Evolutionary conservation across 2,329 filamentous ascomycete genomes (phyloP).

Genomic region (Monosporascus ibericus): DNA sequence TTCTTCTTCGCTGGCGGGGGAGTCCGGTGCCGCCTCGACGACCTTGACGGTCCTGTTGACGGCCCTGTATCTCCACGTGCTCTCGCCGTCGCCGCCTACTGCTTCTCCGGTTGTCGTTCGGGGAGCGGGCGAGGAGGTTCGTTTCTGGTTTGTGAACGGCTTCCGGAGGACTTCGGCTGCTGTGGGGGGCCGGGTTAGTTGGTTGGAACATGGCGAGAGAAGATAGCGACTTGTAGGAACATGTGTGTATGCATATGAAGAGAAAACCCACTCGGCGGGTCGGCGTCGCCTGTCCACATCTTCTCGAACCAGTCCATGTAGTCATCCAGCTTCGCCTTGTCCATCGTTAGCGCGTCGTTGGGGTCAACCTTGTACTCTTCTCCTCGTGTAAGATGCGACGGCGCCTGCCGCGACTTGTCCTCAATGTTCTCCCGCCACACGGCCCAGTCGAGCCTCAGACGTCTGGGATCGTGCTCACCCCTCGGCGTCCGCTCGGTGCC

Average conservation of each 20-base stretch:
- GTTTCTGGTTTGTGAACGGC: conserved; percentile 15
- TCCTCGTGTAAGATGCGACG: conserved; percentile 14
- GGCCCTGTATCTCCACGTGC: conserved; percentile 13
- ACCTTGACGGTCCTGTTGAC: conserved; percentile 12
- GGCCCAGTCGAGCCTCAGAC: conserved; percentile 64
- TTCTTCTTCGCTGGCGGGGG: conserved; percentile 6
- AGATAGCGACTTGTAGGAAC: background rate
- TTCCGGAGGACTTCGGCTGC: conserved; percentile 18
- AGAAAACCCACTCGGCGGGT: conserved; percentile 29
- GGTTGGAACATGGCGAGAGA: background rate
- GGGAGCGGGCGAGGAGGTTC: conserved; percentile 1
- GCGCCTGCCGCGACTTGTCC: conserved; percentile 16
- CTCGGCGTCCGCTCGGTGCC: conserved; percentile 42
- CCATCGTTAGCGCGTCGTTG: conserved; percentile 39
- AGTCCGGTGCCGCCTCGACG: conserved; percentile 4
- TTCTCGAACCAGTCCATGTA: conserved; percentile 76
- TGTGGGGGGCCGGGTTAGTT: conserved; percentile 3
- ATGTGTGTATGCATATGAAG: background rate
- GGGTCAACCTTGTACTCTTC: conserved; percentile 24
- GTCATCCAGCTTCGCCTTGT: conserved; percentile 57
- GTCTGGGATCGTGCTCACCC: conserved; percentile 48
- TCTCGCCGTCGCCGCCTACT: conserved; percentile 3
- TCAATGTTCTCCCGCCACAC: conserved; percentile 55
- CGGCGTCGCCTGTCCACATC: conserved; percentile 49
- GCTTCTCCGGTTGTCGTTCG: background rate